These are phyloP conservation scores for Carex littledalei DNA, from an alignment of 176 grass and related monocot species.

Conservation along the genomic window DNA sequence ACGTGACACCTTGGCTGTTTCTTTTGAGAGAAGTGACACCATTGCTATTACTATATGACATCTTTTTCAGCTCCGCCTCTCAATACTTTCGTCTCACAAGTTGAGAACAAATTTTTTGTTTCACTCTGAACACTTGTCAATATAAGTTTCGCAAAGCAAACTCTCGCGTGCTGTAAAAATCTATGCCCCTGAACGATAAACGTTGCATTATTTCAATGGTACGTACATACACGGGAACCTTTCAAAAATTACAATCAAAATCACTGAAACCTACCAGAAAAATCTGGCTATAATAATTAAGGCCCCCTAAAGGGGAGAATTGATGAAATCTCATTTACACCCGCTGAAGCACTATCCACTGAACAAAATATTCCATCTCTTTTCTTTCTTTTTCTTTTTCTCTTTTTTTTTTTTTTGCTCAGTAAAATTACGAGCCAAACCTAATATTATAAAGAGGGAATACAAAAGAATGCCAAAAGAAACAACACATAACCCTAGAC, in stretches of 20 bases:
- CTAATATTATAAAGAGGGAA: constrained; percentile 24
- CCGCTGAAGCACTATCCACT: neutral
- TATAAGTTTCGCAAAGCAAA: neutral
- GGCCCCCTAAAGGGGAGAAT: neutral
- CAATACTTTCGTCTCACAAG: neutral
- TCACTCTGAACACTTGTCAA: neutral
- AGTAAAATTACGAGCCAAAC: constrained; percentile 21
- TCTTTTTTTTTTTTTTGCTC: constrained; percentile 15
- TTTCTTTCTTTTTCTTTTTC: neutral
- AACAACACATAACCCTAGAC: constrained; percentile 14
- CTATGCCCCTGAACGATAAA: neutral
- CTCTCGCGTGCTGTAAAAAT: neutral
- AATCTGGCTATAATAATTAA: constrained; percentile 27
- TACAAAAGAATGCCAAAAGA: constrained; percentile 20
- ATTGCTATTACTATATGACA: too few species aligned
- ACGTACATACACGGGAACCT: neutral
- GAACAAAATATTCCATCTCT: constrained; percentile 3
- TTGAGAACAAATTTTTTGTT: neutral
- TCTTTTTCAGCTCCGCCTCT: neutral
- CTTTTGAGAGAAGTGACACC: too few species aligned
- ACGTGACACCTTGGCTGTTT: neutral
- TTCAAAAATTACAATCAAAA: neutral
- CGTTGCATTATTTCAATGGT: constrained; percentile 9
- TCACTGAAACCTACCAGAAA: constrained; percentile 10
- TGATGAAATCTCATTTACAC: constrained; percentile 29